phyloP scores from a whole-genome alignment of 345 rosid species.

The Acer campestre region DNA sequence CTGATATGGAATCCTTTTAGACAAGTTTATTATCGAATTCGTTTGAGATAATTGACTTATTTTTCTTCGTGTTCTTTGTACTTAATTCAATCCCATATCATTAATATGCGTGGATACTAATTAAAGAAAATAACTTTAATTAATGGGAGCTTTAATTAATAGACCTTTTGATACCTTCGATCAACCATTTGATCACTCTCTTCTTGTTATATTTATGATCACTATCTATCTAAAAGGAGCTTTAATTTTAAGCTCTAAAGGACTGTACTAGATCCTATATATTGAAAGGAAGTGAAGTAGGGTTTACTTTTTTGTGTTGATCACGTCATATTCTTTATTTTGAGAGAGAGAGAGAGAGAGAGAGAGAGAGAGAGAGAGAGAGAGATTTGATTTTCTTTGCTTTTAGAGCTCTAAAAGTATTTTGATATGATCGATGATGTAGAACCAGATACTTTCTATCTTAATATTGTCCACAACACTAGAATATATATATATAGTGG shows the following conservation, averaged over 20 bases:
- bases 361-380: neutral
- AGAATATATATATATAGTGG: slow-evolving; percentile 6
- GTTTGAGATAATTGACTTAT: neutral
- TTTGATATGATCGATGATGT: slow-evolving; percentile 11
- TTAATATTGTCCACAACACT: slow-evolving; percentile 7
- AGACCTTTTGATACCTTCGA: slow-evolving; percentile 31
- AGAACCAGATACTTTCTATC: slow-evolving; percentile 32
- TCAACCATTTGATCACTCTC: slow-evolving; percentile 13
- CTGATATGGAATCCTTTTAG: neutral
- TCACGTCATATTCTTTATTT: slow-evolving; percentile 16
- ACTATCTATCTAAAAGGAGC: neutral
- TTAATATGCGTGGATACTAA: slow-evolving; percentile 8
- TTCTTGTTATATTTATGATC: neutral
- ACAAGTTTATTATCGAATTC: neutral
- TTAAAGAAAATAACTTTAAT: slow-evolving; percentile 30
- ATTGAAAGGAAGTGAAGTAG: slow-evolving; percentile 2
- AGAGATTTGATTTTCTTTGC: slow-evolving; percentile 18
- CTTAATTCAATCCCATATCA: slow-evolving; percentile 16
- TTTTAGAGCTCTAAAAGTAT: slow-evolving; percentile 13
- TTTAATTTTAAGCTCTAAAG: neutral
- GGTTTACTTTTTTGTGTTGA: neutral
- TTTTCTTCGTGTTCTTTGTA: neutral
- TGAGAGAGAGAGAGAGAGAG: neutral
- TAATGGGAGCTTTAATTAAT: slow-evolving; percentile 28
- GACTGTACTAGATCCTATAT: no score